Evolutionary conservation across 2,329 filamentous ascomycete species (phyloP).

Genomic region (Chrysoporthe puriensis): DNA sequence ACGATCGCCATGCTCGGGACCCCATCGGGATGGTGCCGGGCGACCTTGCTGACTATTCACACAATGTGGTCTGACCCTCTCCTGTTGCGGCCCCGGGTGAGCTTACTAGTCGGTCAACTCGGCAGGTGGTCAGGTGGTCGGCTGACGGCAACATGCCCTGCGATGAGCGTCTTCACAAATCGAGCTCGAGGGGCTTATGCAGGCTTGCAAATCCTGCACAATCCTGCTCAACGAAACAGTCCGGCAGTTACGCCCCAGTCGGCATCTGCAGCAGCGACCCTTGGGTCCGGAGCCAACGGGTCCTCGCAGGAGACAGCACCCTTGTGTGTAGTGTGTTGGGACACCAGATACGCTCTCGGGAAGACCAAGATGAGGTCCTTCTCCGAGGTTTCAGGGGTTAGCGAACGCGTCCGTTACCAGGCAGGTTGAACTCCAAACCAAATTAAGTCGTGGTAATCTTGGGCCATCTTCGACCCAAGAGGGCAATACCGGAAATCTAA

Average conservation of each 20-base stretch:
- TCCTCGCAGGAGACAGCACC: not conserved
- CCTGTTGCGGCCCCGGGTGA: constrained; percentile 18
- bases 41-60: constrained; percentile 14
- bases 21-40: constrained; percentile 10
- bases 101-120: not conserved
- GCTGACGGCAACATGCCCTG: not conserved
- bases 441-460: not conserved
- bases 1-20: constrained; percentile 10
- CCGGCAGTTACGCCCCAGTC: not conserved
- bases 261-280: not conserved
- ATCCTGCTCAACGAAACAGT: not conserved
- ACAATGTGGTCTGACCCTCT: constrained; percentile 27
- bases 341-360: not conserved
- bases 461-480: not conserved
- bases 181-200: not conserved
- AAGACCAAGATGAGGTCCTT: not conserved
- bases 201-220: not conserved
- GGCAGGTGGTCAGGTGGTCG: not conserved
- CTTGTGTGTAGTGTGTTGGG: not conserved
- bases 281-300: not conserved
- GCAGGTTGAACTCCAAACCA: not conserved
- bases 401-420: not conserved
- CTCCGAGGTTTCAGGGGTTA: too few species aligned
- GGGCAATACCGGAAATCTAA: not conserved
- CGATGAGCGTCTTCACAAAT: not conserved